Percentiles rank a stretch among this genome's conserved stretches.
phyloP scores from a whole-genome alignment of 129 eudicot genomes.

The Sambucus nigra region DNA sequence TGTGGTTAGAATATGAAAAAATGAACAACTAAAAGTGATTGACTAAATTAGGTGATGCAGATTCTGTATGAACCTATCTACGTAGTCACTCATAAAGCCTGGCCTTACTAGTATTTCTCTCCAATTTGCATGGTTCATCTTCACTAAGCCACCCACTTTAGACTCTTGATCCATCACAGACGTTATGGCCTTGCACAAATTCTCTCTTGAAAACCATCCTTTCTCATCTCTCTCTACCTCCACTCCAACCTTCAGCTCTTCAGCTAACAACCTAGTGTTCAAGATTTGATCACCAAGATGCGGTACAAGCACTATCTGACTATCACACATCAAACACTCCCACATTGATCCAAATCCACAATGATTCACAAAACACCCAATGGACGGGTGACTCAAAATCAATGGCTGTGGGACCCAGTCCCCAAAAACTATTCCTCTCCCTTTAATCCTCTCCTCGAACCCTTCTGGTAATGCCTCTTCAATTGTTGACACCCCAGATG shows the following conservation, averaged over 20 bases:
- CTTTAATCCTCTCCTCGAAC: constrained; percentile 32
- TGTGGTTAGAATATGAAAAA: too few relatives aligned
- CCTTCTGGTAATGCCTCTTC: constrained; percentile 53
- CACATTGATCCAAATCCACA: constrained; percentile 53
- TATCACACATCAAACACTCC: constrained; percentile 35
- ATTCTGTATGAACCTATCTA: constrained; percentile 11
- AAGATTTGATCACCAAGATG: constrained; percentile 37
- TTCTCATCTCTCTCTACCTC: constrained; percentile 34
- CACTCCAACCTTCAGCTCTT: constrained; percentile 39
- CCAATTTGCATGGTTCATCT: constrained; percentile 14
- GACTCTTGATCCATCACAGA: constrained; percentile 32
- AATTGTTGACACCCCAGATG: constrained; percentile 17
- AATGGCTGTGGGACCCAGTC: constrained; percentile 38
- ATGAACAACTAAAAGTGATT: too few relatives aligned
- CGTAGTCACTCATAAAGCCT: constrained; percentile 14
- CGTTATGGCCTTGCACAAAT: constrained; percentile 25
- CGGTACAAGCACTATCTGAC: constrained; percentile 40
- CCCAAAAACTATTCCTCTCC: constrained; percentile 28
- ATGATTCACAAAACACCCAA: constrained; percentile 51
- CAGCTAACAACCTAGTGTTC: constrained; percentile 35
- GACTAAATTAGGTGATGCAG: constrained; percentile 9
- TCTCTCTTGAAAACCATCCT: constrained; percentile 40
- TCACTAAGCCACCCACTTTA: constrained; percentile 16
- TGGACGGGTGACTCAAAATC: constrained; percentile 30
- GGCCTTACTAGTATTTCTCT: not conserved